Evolutionary conservation across 805 yeast genomes (phyloP), one percentile per base, ranked within the genome.

Genomic region (Wickerhamiella occidentalis): DNA sequence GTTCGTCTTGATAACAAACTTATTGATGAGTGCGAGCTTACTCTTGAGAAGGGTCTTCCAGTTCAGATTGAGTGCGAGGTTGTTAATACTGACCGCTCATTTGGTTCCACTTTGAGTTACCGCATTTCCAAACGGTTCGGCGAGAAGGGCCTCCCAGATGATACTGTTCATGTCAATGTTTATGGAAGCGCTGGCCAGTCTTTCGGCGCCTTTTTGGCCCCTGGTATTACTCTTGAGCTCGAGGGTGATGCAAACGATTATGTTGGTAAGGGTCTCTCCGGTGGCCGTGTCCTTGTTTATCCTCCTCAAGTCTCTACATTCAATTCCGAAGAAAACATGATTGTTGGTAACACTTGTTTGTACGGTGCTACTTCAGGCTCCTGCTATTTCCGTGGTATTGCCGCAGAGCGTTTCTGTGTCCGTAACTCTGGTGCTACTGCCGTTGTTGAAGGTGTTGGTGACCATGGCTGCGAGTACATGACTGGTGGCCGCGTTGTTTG

Each of bases 381-480:
- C 54, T 94, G 95, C 7, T 90, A 85, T 68, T 81, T 90, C 67
- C 76, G 95, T 57, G 98, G 98, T 75, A 79, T 88, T 67, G 97
- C 96, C 37, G 97, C 98, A 55, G 98, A 90, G 73, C 80, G 98
- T 68, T 90, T 90, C 66, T 95, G 94, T 17, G 98, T 90, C 52
- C 84, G 98, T 73, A 90, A 90, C 76, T 92, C 97, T 26, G 98
- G 98, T 68, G 97, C 97, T 40, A 82, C 82, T 50, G 92, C 95
- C 55, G 96, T 92, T 54, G 87, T 86, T 56, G 98, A 90, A 69
- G 96, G 95, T 63, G 81, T 85, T 55, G 98, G 98, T 72, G 96
- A 90, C 67, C 96, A 90, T 66, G 98, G 98, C 47, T 90, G 96
- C 71, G 98, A 90, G 70, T 90, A 90, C 71, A 90, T 90, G 98